Conservation (phyloP, 768 basidiomycete genomes). For the Guyanaporus albipodus region DNA sequence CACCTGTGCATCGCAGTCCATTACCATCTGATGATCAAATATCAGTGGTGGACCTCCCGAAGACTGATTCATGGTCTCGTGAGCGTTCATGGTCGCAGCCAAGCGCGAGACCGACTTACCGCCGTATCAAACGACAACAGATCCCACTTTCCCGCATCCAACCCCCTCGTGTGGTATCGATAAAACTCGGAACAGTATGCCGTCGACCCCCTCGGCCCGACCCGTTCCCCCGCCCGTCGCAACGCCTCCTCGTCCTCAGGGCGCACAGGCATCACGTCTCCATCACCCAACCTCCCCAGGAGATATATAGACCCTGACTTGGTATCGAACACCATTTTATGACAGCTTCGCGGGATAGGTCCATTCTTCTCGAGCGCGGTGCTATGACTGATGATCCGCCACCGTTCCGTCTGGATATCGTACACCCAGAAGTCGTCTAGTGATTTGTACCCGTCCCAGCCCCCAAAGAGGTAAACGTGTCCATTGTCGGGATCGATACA, state of each 20-base stretch:
- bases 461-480: constrained; percentile 72
- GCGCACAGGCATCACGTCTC: constrained; percentile 37
- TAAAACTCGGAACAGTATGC: constrained; percentile 68
- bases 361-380: constrained; percentile 59
- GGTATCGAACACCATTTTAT: constrained; percentile 79
- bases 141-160: constrained; percentile 67
- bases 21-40: constrained; percentile 79
- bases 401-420: constrained; percentile 52
- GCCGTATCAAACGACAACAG: constrained; percentile 62
- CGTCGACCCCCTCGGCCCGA: constrained; percentile 13
- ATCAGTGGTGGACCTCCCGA: constrained; percentile 69
- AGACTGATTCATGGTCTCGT: constrained; percentile 33
- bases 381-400: constrained; percentile 55
- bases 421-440: constrained; percentile 82
- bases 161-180: constrained; percentile 44
- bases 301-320: constrained; percentile 68
- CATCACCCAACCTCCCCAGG: constrained; percentile 63
- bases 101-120: constrained; percentile 36
- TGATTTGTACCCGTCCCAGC: constrained; percentile 70
- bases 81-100: background rate
- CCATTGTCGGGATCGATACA: constrained; percentile 64
- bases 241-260: constrained; percentile 21
- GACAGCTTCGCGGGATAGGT: constrained; percentile 69
- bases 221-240: constrained; percentile 22
- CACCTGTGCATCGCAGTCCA: constrained; percentile 66